phyloP scores from a whole-genome alignment of 2,329 filamentous ascomycete genomes.

The Calonectria leucothoes region DNA sequence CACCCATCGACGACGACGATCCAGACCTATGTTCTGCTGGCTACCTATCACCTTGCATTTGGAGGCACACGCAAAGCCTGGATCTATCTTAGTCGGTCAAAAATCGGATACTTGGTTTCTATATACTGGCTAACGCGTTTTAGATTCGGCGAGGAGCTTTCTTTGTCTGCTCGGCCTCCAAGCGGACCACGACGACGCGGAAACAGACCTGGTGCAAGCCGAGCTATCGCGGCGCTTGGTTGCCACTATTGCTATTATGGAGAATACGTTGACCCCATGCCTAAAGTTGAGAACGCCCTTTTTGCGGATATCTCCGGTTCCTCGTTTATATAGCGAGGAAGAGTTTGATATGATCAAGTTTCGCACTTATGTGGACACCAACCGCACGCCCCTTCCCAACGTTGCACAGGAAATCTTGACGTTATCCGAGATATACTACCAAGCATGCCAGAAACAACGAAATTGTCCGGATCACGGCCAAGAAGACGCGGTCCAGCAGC shows the following conservation, averaged over 20 bases:
- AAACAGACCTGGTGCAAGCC: not conserved
- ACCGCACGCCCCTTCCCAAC: not conserved
- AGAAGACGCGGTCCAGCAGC: not conserved
- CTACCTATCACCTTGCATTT: constrained; percentile 6
- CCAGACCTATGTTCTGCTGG: not conserved
- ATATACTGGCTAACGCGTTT: not conserved
- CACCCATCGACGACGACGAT: not conserved
- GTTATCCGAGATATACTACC: not conserved
- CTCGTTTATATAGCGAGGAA: not conserved
- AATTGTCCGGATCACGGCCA: not conserved
- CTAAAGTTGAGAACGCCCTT: not conserved
- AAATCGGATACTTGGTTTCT: not conserved
- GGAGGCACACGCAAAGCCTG: constrained; percentile 6
- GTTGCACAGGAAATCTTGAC: not conserved
- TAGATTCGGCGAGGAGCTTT: not conserved
- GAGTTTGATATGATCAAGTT: not conserved
- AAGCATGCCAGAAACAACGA: not conserved
- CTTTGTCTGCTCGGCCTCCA: not conserved
- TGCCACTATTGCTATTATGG: not conserved
- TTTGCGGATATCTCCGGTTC: not conserved
- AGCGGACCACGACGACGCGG: not conserved
- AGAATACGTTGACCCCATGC: not conserved
- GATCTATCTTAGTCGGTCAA: not conserved
- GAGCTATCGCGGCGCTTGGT: not conserved
- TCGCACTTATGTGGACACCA: not conserved